These are phyloP conservation scores for Penicillium samsonianum DNA, from an alignment of 495 filamentous ascomycete genomes.

Conservation along the genomic window DNA sequence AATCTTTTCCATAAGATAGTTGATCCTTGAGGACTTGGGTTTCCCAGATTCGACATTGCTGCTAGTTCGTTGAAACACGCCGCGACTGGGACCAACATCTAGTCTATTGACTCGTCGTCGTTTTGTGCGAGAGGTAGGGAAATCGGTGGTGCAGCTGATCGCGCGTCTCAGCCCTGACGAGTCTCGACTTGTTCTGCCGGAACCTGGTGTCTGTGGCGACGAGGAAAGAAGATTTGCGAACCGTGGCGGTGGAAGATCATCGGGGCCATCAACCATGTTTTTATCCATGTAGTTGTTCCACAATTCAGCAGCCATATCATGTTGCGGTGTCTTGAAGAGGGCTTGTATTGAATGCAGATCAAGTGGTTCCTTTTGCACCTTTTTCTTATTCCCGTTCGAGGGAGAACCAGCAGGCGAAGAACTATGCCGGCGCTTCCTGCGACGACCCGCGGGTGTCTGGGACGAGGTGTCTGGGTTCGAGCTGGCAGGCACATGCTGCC, in stretches of 20 bases:
- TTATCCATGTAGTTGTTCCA: conserved; percentile 76
- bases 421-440: conserved; percentile 73
- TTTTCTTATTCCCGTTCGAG: conserved; percentile 48
- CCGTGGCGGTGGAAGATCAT: conserved; percentile 48
- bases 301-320: conserved; percentile 81
- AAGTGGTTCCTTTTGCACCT: conserved; percentile 42
- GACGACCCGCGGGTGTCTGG: conserved; percentile 53
- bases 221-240: conserved; percentile 70
- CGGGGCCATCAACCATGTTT: conserved; percentile 39
- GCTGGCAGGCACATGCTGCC: conserved; percentile 59
- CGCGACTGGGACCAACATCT: conserved; percentile 36
- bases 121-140: conserved; percentile 59
- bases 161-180: conserved; percentile 62
- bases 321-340: conserved; percentile 70
- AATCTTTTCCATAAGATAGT: conserved; percentile 64
- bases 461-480: conserved; percentile 42
- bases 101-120: conserved; percentile 41
- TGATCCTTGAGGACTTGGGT: conserved; percentile 61
- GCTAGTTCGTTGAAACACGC: conserved; percentile 49
- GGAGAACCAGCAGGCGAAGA: conserved; percentile 81
- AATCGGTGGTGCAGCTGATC: conserved; percentile 70
- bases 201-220: conserved; percentile 63
- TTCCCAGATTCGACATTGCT: conserved; percentile 52
- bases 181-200: conserved; percentile 42
- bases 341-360: conserved; percentile 55